A percentile compares a stretch with the other conserved stretches of the same genome.
phyloP scores from a whole-genome alignment of 345 rosid genomes.

The Anastatica hierochuntica region DNA sequence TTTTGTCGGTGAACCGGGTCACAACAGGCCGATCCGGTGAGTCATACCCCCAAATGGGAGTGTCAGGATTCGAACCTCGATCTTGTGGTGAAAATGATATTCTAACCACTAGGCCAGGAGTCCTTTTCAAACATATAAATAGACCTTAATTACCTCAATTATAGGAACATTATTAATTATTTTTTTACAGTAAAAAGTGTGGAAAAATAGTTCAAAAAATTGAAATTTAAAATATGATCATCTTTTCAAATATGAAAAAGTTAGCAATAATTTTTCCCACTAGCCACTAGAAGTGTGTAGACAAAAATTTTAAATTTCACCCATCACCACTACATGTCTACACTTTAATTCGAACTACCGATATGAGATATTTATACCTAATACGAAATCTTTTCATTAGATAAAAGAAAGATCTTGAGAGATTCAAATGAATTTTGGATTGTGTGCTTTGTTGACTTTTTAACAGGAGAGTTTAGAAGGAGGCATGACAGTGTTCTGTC shows the following conservation, averaged over 20 bases:
- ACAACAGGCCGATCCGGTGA: too few relatives aligned
- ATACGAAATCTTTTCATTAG: too few relatives aligned
- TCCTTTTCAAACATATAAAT: conserved; percentile 11
- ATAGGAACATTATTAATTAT: background rate
- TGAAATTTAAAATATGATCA: background rate
- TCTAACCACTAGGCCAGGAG: too few relatives aligned
- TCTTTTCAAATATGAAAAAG: conserved; percentile 1
- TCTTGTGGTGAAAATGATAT: too few relatives aligned
- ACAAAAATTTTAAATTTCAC: background rate
- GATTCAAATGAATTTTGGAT: background rate
- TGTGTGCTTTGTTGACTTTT: background rate
- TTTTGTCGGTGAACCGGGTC: too few relatives aligned
- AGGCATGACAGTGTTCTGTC: conserved; percentile 98
- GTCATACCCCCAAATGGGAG: too few relatives aligned
- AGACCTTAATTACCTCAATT: conserved; percentile 16
- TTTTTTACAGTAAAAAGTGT: background rate
- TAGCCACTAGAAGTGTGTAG: background rate
- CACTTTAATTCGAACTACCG: too few relatives aligned
- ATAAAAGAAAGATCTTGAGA: background rate
- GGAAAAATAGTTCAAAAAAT: background rate
- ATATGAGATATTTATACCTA: too few relatives aligned
- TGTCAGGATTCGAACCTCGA: too few relatives aligned
- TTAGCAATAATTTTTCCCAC: conserved; percentile 6
- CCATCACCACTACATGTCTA: too few relatives aligned
- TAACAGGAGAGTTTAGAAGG: conserved; percentile 59